phyloP scores from a whole-genome alignment of 495 filamentous ascomycete genomes.

The Neurospora sp. region DNA sequence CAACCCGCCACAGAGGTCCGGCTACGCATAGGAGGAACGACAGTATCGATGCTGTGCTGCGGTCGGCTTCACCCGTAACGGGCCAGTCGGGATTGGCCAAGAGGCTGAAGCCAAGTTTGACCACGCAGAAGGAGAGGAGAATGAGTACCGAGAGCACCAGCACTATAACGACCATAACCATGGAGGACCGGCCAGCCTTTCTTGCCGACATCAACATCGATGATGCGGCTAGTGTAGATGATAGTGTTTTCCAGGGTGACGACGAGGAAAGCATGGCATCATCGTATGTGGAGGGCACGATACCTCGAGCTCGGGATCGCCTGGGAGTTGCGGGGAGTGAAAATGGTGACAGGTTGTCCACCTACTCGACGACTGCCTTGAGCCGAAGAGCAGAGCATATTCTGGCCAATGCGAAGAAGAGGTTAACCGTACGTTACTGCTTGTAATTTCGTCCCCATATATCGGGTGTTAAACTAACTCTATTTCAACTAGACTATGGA shows the following conservation, averaged over 20 bases:
- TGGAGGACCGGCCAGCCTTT: conserved; percentile 28
- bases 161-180: conserved; percentile 40
- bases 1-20: conserved; percentile 8
- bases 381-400: conserved; percentile 80
- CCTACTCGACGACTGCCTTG: conserved; percentile 58
- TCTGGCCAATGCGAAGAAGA: conserved; percentile 79
- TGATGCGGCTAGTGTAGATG: conserved; percentile 44
- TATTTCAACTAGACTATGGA: conserved; percentile 66
- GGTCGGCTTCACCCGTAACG: conserved; percentile 9
- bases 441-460: background rate
- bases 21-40: background rate
- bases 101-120: conserved; percentile 28
- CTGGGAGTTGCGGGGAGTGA: conserved; percentile 16
- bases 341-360: conserved; percentile 23
- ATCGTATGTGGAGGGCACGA: conserved; percentile 33
- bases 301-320: conserved; percentile 10
- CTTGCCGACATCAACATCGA: conserved; percentile 51
- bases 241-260: conserved; percentile 48
- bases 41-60: background rate
- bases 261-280: conserved; percentile 49
- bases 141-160: conserved; percentile 38
- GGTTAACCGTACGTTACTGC: conserved; percentile 59
- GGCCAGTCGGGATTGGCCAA: conserved; percentile 21
- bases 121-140: conserved; percentile 22
- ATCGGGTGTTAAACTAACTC: background rate